A percentile compares a stretch with the other conserved stretches of the same genome.
These are phyloP conservation scores for Dryadomyces quercus-mongolicae DNA, from an alignment of 2,329 filamentous ascomycete species.

Conservation along the genomic window DNA sequence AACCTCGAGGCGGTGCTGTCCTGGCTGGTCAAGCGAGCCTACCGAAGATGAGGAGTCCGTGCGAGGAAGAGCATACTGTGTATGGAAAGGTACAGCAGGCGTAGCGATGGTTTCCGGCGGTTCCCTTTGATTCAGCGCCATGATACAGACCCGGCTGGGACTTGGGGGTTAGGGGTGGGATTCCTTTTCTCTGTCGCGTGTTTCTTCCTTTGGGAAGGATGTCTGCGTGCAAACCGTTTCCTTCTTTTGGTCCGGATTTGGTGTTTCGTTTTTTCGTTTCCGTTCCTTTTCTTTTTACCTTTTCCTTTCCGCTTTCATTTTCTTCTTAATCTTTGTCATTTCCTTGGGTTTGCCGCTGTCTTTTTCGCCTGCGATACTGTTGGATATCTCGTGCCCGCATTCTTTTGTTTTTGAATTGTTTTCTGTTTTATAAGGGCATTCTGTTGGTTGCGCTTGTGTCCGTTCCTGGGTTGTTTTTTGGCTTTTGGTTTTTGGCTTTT, in stretches of 20 bases:
- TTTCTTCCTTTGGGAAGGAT: neutral
- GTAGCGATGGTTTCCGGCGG: neutral
- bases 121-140: neutral
- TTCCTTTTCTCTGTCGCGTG: neutral
- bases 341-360: neutral
- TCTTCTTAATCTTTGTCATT: neutral
- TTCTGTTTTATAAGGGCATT: neutral
- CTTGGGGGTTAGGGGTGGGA: neutral
- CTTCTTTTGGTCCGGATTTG: neutral
- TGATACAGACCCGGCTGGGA: neutral
- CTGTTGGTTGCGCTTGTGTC: neutral
- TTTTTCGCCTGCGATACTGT: neutral
- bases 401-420: neutral
- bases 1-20: slow-evolving; percentile 95
- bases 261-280: neutral
- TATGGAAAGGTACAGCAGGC: neutral
- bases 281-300: neutral
- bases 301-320: neutral
- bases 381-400: neutral
- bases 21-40: slow-evolving; percentile 83
- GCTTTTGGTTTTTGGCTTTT: neutral
- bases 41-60: slow-evolving; percentile 44
- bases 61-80: neutral
- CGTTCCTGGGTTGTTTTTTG: neutral
- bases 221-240: neutral